Percentiles rank a stretch among this genome's conserved stretches.
phyloP scores from a whole-genome alignment of 345 rosid genomes.

The Boechera stricta region DNA sequence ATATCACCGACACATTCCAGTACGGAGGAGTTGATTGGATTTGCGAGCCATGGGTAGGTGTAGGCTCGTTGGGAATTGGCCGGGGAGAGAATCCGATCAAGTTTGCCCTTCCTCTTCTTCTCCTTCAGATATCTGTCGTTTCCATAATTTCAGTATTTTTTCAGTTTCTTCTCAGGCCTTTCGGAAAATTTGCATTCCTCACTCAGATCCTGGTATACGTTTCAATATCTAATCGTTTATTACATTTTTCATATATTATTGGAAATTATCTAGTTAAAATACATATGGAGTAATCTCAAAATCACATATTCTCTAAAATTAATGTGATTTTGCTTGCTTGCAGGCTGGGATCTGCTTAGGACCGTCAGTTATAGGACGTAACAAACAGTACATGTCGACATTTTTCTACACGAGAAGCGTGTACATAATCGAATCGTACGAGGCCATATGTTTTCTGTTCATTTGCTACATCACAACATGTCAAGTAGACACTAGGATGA shows the following conservation, averaged over 20 bases:
- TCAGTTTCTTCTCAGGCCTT: slow-evolving; percentile 46
- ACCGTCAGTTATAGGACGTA: slow-evolving; percentile 47
- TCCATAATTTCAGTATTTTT: slow-evolving; percentile 28
- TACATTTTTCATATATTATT: no score
- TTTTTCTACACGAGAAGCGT: slow-evolving; percentile 41
- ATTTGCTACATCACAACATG: slow-evolving; percentile 47
- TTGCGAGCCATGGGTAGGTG: slow-evolving; percentile 34
- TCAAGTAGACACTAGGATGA: slow-evolving; percentile 46
- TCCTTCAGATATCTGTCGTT: slow-evolving; percentile 46
- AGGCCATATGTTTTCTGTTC: slow-evolving; percentile 47
- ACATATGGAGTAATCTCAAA: not conserved
- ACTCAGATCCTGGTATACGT: slow-evolving; percentile 46
- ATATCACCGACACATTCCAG: not conserved
- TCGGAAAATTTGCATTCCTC: slow-evolving; percentile 47
- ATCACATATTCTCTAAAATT: no score
- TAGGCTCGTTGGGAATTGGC: slow-evolving; percentile 9
- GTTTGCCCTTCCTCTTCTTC: slow-evolving; percentile 40
- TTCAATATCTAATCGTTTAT: no score
- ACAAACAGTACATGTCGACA: slow-evolving; percentile 26
- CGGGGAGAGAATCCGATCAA: slow-evolving; percentile 16
- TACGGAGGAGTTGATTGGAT: slow-evolving; percentile 35
- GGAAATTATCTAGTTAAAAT: no score
- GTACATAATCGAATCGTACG: slow-evolving; percentile 36
- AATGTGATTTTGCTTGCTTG: not conserved
- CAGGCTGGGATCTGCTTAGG: slow-evolving; percentile 57